Evolutionary conservation across 2,329 filamentous ascomycete genomes (phyloP).

Genomic region (Phialophora tarda): DNA sequence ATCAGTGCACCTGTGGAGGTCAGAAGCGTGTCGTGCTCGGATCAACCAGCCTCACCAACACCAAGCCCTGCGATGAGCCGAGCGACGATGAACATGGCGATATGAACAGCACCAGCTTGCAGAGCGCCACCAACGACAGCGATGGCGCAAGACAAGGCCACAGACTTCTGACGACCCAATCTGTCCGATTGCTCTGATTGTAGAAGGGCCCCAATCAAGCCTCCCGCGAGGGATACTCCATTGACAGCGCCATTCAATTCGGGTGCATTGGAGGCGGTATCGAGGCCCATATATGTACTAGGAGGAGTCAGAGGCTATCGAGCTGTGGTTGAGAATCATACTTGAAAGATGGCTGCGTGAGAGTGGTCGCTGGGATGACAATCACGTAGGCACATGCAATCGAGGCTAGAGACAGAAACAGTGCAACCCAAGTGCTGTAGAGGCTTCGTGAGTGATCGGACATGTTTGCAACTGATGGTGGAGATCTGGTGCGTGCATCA

Average conservation of each 20-base stretch:
- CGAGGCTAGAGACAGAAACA: conserved; percentile 28
- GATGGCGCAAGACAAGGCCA: conserved; percentile 45
- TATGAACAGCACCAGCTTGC: conserved; percentile 42
- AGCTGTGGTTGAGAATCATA: conserved; percentile 16
- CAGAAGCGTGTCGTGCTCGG: not conserved
- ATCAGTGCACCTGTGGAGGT: conserved; percentile 20
- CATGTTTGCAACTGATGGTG: conserved; percentile 8
- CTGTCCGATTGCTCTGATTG: conserved; percentile 18
- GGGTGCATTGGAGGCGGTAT: conserved; percentile 16
- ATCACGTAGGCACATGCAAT: conserved; percentile 28
- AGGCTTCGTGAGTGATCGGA: conserved; percentile 16
- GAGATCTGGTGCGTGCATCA: not conserved
- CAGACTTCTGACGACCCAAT: conserved; percentile 47
- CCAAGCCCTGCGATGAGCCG: conserved; percentile 48
- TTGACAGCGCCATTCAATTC: conserved; percentile 20
- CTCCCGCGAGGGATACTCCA: conserved; percentile 32
- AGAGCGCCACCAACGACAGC: conserved; percentile 46
- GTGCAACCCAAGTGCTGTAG: conserved; percentile 28
- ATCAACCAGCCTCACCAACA: conserved; percentile 39
- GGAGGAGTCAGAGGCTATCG: not conserved
- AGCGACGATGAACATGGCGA: conserved; percentile 43
- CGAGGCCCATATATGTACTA: conserved; percentile 21
- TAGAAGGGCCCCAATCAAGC: conserved; percentile 22
- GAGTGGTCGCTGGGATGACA: conserved; percentile 28
- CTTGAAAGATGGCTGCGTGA: conserved; percentile 53